Base-by-base conservation (phyloP, 2,329 filamentous ascomycete species). In the Acrocalymma vagum region DNA sequence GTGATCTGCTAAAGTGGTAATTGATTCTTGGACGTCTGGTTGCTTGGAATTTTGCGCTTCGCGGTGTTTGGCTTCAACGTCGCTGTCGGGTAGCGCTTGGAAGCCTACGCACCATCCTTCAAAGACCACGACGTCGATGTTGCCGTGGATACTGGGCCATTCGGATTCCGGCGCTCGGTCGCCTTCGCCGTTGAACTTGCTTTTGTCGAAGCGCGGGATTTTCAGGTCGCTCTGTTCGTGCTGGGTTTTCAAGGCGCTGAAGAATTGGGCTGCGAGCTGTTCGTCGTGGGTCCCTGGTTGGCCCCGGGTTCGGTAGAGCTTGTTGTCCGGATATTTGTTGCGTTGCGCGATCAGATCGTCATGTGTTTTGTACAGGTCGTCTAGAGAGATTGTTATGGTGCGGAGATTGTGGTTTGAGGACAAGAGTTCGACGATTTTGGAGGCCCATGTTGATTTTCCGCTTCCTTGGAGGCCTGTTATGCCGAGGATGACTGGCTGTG, bases 41-140 rank as follows among this genome's bases (percentile, higher is more conserved):
- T 58, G 55, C 67, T 72, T 38, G 77, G 76, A 32, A 67, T 80
- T 29, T 78, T 76, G 22, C 66, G 82, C 64, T 65, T 81, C 67
- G 33, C 74, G 70, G 67, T 81, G 82, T 46, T 78, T 80, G 62
- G 76, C 73, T 54, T 77, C 77, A 3, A 83, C 65, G 18, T 78
- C 76, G 4, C 82, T 65, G 5, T 79, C 75, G n/a, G 72, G 57
- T 9, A 92, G 69, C 0, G 86, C 70, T 5, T 85, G 83, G 72
- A 96, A 96, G 3, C 90, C 92, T 9, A 95, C 84, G 67, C 87
- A 94, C 92, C 91, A 96, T 13, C 92, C 91, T 69, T 96, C 91
- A 50, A 96, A 85, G 35, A 96, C 82, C 15, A 96, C 79, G 6
- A 93, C 82, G 35, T 80, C 77, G 2, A 82, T 71, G n/a, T 69